These are phyloP conservation scores for Elaeis guineensis DNA, from an alignment of 176 grass and related monocot genomes.

Conservation along the genomic window DNA sequence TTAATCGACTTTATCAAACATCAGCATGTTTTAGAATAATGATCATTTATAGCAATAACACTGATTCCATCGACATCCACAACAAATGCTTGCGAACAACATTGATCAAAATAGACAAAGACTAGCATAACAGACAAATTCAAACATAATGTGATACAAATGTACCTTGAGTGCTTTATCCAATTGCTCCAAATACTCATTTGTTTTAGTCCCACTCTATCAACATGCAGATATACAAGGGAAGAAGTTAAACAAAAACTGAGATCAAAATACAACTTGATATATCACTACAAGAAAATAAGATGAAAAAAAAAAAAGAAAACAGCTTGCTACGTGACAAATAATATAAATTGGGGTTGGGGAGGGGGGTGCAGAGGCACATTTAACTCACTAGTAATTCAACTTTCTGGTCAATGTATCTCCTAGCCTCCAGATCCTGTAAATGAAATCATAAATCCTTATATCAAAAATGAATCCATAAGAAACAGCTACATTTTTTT, in stretches of 20 bases:
- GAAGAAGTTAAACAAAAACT: constrained; percentile 1
- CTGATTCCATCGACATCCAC: no score
- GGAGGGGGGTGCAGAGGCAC: no score
- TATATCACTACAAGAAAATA: not conserved
- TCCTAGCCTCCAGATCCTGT: constrained; percentile 59
- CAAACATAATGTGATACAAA: not conserved
- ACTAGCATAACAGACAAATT: not conserved
- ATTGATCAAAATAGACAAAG: not conserved
- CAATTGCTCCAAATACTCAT: constrained; percentile 79
- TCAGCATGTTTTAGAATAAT: no score
- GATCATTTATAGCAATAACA: no score
- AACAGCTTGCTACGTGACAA: no score
- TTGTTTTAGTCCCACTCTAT: constrained; percentile 71
- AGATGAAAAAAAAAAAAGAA: not conserved
- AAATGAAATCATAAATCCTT: constrained; percentile 18
- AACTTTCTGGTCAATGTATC: constrained; percentile 81
- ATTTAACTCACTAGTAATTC: constrained; percentile 56
- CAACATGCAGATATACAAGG: constrained; percentile 17
- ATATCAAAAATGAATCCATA: not conserved
- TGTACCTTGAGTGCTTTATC: constrained; percentile 75
- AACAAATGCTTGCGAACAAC: not conserved
- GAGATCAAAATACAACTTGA: constrained; percentile 11
- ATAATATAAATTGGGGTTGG: no score
- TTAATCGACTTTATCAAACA: no score
- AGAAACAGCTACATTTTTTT: no score